These are phyloP conservation scores for Pythium sukuiense DNA, from an alignment of 352 stramenopile genomes.

Conservation along the genomic window DNA sequence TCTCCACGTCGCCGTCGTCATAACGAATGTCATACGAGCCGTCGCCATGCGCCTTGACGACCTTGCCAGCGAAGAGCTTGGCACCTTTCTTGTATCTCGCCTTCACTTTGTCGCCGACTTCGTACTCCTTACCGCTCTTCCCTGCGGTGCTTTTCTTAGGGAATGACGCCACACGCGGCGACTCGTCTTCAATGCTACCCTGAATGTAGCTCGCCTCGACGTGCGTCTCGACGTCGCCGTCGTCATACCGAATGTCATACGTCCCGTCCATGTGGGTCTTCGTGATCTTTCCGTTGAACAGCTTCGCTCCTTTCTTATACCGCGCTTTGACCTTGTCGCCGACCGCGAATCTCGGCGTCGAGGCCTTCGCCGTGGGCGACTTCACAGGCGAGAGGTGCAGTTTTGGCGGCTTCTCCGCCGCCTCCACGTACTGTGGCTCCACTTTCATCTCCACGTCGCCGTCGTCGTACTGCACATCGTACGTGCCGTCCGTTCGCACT, in stretches of 20 bases:
- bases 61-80: slow-evolving; percentile 50
- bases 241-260: slow-evolving; percentile 68
- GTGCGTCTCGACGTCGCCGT: slow-evolving; percentile 49
- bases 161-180: neutral
- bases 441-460: slow-evolving; percentile 54
- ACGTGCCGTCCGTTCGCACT: slow-evolving; percentile 61
- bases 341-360: slow-evolving; percentile 8
- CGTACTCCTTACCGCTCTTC: neutral
- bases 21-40: slow-evolving; percentile 66
- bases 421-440: slow-evolving; percentile 15
- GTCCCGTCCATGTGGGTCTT: slow-evolving; percentile 52
- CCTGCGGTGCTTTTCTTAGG: slow-evolving; percentile 4
- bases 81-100: slow-evolving; percentile 46
- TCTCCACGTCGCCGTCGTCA: slow-evolving; percentile 58
- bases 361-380: slow-evolving; percentile 2
- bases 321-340: slow-evolving; percentile 41
- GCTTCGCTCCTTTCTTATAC: slow-evolving; percentile 48
- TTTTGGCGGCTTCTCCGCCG: slow-evolving; percentile 4
- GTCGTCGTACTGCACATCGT: slow-evolving; percentile 71
- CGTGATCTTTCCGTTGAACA: slow-evolving; percentile 56
- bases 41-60: slow-evolving; percentile 51
- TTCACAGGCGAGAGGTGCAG: slow-evolving; percentile 28
- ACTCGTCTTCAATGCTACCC: slow-evolving; percentile 45
- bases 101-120: slow-evolving; percentile 28
- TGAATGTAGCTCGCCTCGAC: slow-evolving; percentile 22